Evolutionary conservation across 2,329 filamentous ascomycete genomes (phyloP), one percentile per base, ranked within the genome.

Genomic region (Teratosphaeria pseudoeucalypti): DNA sequence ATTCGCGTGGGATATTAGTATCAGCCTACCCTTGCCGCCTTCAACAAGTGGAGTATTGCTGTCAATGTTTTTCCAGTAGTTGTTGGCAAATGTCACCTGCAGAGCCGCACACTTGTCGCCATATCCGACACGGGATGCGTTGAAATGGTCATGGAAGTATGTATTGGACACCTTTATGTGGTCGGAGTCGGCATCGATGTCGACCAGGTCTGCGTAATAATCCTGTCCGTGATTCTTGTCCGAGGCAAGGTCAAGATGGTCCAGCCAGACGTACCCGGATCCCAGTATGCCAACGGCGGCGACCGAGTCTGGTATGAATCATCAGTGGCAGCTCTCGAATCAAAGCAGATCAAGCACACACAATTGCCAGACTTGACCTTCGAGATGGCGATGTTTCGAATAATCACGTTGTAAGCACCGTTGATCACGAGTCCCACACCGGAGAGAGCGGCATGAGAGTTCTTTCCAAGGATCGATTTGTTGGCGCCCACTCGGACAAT

Each of bases 151-250:
- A 71, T 82, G 81, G 63, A 82, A 64, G 70, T 75, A 77, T 64
- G 69, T 71, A 73, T 68, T 68, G 37, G 66, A 68, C 58, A 86
- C 75, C 63, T 79, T 86, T 60, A 86, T 71, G 67, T 75, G 87
- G 74, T 88, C 84, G 10, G 80, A 76, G 54, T 77, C 86, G 73
- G 87, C 85, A 56, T 81, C 86, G 56, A 83, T 74, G 66, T 88
- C 86, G 54, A 85, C 73, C 1, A 88, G 79, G 34, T 86, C 85
- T 59, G 88, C 86, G 68, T 86, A 88, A 75, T 81, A 86, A 75
- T 89, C 84, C 75, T 88, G 88, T 76, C 79, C 83, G 69, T 82
- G 76, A 66, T 79, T 75, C 37, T 70, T 68, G 73, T 87, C 80
- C 27, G 82, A 83, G 4, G 80, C 84, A 26, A 88, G 77, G 63